Base-by-base conservation (phyloP, 495 filamentous ascomycete species). In the Penicillium dipodomyicola region DNA sequence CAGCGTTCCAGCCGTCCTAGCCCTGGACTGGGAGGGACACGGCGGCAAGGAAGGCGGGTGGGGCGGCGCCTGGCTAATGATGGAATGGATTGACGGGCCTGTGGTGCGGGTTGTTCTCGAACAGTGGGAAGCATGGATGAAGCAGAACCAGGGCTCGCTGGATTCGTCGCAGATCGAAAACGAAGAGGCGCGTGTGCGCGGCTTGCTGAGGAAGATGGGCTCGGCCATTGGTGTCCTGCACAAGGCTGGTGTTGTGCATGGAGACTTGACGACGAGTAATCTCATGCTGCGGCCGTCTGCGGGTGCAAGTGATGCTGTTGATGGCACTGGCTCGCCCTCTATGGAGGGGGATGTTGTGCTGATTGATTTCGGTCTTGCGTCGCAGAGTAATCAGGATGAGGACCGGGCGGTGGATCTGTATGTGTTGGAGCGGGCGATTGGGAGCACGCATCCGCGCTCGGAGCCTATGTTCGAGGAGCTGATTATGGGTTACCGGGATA, bases 231-330 rank as follows among this genome's bases (percentile, higher is more conserved):
- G 91, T n/a, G 78, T 67, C 41, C 74, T 98, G 74, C 94, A 98
- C 76, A 80, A 77, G 49, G 80, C 82, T 19, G 93, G 94, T 15
- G 84, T 97, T 42, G 83, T 95, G 47, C 94, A 98, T 77, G 94
- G 94, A 43, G 94, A 98, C 75, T 74, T 98, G 76, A 98, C 95
- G 56, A 98, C 93, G 55, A 97, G 92, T 74, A 98, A 98, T 75
- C 76, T 99, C 72, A 97, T 99, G 85, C 70, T 99, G 46, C 69
- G 87, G 52, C 57, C 59, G 39, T 42, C 39, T 51, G 37, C 15
- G 17, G 64, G 59, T 11, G 60, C 57, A 10, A 71, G 78, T n/a
- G 79, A 62, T 15, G 55, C 55, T 11, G 61, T 57, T 7, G 72
- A 80, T 17, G 79, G 60, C 10, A 56, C 56, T 2, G 58, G 47